Evolutionary conservation across 106 monocot species (phyloP), one percentile per base, ranked within the genome.

Genomic region (Iris macrosiphon): DNA sequence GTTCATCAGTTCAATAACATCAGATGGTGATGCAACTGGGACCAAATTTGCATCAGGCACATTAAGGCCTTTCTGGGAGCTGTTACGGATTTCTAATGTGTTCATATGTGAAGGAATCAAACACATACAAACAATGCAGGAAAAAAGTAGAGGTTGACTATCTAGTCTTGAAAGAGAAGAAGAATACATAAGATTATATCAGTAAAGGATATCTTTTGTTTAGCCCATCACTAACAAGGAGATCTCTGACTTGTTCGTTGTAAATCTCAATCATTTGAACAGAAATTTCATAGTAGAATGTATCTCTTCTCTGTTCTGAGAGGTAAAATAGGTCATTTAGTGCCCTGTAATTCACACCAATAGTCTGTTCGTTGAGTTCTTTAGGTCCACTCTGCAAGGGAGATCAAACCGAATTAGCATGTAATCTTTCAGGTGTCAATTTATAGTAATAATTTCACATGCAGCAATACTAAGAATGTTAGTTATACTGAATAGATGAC

Each of bases 241-340:
- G 89, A 72, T 89, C 89, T 40, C 89, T 79, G 7, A 80, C 89
- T 83, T 83, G 83, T 45, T 89, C 89, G 44, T 89, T 89, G 38
- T 89, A 89, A 45, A 89, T 89, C 64, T 89, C 89, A 45, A 89
- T 75, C 89, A 89, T 89, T 57, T 89, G 89, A 44, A 89, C 89
- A 25, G 73, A 22, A 65, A 89, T 80, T 45, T 80, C 74, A 49
- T 89, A 89, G 43, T 15, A 32, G 62, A 83, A 73, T 28, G 76
- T 68, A 35, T 72, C 80, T 37, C 42, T 77, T 62, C 83, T 73
- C 32, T 80, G 62, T 55, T 89, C 73, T 10, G 89, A 80, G 32
- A 83, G 62, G 35, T 52, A 42, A 55, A 89, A 89, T 20, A 89
- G 46, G 70, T 89, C 89, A 61, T 68, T 80, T 48, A 89, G 40